A percentile compares a stretch with the other conserved stretches of the same genome.
Conservation (phyloP, 1,284 basidiomycete species). For the Porodaedalea pini region DNA sequence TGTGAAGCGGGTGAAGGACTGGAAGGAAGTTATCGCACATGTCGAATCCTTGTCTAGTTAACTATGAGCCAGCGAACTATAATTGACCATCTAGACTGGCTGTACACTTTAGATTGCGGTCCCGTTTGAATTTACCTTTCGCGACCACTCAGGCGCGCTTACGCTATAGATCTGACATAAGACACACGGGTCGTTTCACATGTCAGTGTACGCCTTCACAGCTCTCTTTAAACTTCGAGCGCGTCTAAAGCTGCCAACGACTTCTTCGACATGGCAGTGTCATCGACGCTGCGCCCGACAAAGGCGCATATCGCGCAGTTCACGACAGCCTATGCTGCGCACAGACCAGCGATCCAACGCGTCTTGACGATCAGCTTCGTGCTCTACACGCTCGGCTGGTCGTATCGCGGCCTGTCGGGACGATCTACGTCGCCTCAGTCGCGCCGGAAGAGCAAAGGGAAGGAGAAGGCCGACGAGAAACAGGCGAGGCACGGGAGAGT, state of each 20-base stretch:
- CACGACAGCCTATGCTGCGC: slow-evolving; percentile 49
- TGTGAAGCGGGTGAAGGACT: slow-evolving; percentile 50
- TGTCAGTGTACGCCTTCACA: not conserved
- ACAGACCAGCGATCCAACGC: slow-evolving; percentile 70
- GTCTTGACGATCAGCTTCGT: slow-evolving; percentile 61
- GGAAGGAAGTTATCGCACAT: slow-evolving; percentile 53
- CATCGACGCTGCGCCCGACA: slow-evolving; percentile 27
- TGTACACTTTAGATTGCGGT: too few species aligned
- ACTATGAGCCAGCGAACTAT: slow-evolving; percentile 14
- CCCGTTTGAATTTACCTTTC: too few species aligned
- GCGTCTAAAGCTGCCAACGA: not conserved
- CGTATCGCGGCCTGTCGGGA: slow-evolving; percentile 50
- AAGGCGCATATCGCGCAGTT: slow-evolving; percentile 38
- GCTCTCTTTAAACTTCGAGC: too few species aligned
- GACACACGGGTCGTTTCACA: slow-evolving; percentile 9
- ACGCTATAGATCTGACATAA: not conserved
- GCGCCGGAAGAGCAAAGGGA: slow-evolving; percentile 38
- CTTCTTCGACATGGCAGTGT: slow-evolving; percentile 26
- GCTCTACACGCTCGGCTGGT: slow-evolving; percentile 56
- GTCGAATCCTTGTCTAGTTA: slow-evolving; percentile 28
- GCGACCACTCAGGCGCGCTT: too few species aligned
- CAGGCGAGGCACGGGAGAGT: slow-evolving; percentile 53
- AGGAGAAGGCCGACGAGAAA: slow-evolving; percentile 34
- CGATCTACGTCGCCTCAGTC: slow-evolving; percentile 24
- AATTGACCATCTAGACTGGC: too few species aligned